Evolutionary conservation across 352 stramenopile genomes (phyloP).

Genomic region (Globisporangium cederbergense): DNA sequence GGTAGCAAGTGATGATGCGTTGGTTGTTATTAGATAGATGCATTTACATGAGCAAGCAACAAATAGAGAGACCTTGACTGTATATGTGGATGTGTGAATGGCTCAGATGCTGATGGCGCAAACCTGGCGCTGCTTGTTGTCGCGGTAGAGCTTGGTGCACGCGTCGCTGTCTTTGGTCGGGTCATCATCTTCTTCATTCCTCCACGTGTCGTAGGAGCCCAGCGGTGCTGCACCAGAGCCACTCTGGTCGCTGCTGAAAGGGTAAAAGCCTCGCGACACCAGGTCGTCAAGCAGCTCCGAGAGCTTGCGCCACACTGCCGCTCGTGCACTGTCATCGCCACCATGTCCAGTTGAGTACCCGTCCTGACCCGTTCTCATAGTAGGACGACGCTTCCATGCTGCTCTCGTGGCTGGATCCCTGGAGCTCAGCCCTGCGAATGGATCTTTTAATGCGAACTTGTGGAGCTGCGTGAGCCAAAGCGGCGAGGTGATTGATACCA

Average conservation of each 20-base stretch:
- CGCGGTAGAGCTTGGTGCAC: slow-evolving; percentile 32
- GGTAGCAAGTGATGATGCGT: slow-evolving; percentile 5
- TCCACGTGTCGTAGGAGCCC: slow-evolving; percentile 12
- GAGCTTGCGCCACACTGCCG: background rate
- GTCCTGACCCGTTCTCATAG: background rate
- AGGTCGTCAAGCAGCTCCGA: background rate
- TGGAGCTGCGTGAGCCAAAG: slow-evolving; percentile 7
- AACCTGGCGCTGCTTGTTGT: slow-evolving; percentile 42
- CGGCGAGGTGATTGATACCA: background rate
- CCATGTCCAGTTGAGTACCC: too few species aligned
- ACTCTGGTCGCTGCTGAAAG: background rate
- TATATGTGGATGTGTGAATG: background rate
- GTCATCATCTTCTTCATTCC: background rate
- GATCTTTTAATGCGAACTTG: background rate
- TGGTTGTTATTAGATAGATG: background rate
- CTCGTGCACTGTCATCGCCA: background rate
- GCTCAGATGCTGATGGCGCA: slow-evolving; percentile 48
- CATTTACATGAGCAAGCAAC: background rate
- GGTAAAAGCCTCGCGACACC: background rate
- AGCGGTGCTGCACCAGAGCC: background rate
- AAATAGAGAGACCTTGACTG: slow-evolving; percentile 2
- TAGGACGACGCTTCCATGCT: too few species aligned
- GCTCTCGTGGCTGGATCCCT: background rate
- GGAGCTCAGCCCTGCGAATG: background rate
- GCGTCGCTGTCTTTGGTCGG: slow-evolving; percentile 29